Base-by-base conservation (phyloP, 352 stramenopile species). In the Globisporangium abappressorium region DNA sequence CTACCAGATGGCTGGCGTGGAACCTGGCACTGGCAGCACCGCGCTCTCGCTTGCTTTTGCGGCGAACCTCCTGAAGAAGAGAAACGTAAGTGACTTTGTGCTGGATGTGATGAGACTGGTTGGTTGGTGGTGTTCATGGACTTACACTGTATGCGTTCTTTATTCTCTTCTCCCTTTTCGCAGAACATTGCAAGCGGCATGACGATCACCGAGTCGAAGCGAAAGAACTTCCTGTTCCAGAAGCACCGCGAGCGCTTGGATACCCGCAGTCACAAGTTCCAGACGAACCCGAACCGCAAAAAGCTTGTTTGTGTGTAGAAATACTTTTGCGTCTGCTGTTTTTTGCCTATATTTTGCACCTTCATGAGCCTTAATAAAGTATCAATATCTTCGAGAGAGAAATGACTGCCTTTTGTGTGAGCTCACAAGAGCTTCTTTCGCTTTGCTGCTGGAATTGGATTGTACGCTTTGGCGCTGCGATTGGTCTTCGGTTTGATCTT, bases 161-260 rank as follows among this genome's bases (percentile, higher is more conserved):
- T 54, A 20, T 69, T 57, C 28, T 60, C 36, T 69, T 6, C 33
- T 62, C 56, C 38, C 22, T 72, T 24, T 8, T 22, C 61, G 46
- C 61, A 88, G 80, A 95, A 95, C 65, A 92, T 95, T 69, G 73
- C 76, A 6, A 84, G 84, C 18, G 82, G 80, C 59, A 89, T 91
- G 77, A 87, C 85, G 59, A 91, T 94, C 57, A 71, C 76, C 22
- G 82, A 94, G 68, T 74, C 73, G 62, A 85, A 82, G 62, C 73
- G 74, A 33, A 82, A 93, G 71, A 88, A 87, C 70, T 87, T 88
- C 57, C 76, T 85, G 69, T 85, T 93, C 67, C 71, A 90, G 60
- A 94, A 93, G 75, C 88, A 94, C 69, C 81, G 83, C 61, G 87
- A 85, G 63, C 85, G 85, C 33, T 77, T 95, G 57, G 86, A 94